These are phyloP conservation scores for Candida sphagnicola DNA, from an alignment of 805 yeast species.

Conservation along the genomic window DNA sequence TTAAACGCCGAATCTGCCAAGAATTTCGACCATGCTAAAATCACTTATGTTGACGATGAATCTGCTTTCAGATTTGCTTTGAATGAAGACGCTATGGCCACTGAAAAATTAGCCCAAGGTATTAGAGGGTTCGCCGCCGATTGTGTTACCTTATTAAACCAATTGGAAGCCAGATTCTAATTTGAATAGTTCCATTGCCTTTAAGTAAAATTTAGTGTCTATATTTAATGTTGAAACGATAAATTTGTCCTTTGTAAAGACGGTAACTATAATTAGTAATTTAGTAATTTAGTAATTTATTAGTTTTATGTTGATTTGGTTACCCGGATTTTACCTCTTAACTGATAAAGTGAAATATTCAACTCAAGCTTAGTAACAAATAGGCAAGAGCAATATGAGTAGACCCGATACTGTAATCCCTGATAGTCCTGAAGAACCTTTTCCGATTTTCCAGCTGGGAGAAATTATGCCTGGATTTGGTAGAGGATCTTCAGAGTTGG, in stretches of 20 bases:
- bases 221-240: neutral
- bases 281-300: too few species aligned
- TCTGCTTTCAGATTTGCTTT: constrained; percentile 83
- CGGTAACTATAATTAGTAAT: too few species aligned
- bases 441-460: constrained; percentile 41
- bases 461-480: constrained; percentile 82
- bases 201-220: too few species aligned
- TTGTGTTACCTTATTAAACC: constrained; percentile 69
- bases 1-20: constrained; percentile 68
- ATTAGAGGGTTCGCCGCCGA: constrained; percentile 96
- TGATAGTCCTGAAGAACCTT: constrained; percentile 48
- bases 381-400: too few species aligned
- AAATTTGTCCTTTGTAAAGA: neutral
- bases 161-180: constrained; percentile 57
- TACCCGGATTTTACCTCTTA: neutral
- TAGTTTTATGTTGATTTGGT: too few species aligned
- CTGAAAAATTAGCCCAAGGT: constrained; percentile 97
- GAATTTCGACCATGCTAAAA: constrained; percentile 56
- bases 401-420: constrained; percentile 43
- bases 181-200: neutral
- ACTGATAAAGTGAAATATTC: neutral
- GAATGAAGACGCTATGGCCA: constrained; percentile 98
- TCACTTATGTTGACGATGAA: constrained; percentile 80
- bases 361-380: neutral
- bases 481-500: constrained; percentile 88